A percentile compares a stretch with the other conserved stretches of the same genome.
Evolutionary conservation across 148 eudicot genomes (phyloP).

Genomic region (Spergularia marina): DNA sequence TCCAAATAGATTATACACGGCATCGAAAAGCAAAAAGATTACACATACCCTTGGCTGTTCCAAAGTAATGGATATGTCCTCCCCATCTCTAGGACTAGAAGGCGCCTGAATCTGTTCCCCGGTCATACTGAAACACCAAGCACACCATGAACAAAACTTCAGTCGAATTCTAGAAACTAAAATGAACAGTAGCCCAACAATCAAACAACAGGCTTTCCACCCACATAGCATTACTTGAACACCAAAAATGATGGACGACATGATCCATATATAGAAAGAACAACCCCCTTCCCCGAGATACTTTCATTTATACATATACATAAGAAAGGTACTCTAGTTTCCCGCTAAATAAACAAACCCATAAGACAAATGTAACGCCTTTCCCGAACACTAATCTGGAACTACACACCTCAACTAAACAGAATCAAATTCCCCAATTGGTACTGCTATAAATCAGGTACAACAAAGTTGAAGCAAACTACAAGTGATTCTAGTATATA

Average conservation of each 20-base stretch:
- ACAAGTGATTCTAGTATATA: too few species aligned
- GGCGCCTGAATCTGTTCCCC: conserved; percentile 85
- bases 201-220: background rate
- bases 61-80: conserved; percentile 61
- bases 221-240: background rate
- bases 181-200: background rate
- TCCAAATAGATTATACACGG: background rate
- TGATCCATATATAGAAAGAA: too few species aligned
- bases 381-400: background rate
- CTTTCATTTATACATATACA: too few species aligned
- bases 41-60: conserved; percentile 70
- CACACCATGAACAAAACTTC: conserved; percentile 23
- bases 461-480: too few species aligned
- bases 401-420: background rate
- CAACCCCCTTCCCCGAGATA: background rate
- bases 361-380: background rate
- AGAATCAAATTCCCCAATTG: background rate
- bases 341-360: background rate
- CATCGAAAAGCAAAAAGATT: background rate
- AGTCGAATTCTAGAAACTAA: conserved; percentile 5
- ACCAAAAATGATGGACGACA: too few species aligned
- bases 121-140: conserved; percentile 69
- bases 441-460: background rate
- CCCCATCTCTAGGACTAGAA: conserved; percentile 86
- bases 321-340: background rate